Conservation (phyloP, 2,329 filamentous ascomycete species). For the Aspergillus proliferans region DNA sequence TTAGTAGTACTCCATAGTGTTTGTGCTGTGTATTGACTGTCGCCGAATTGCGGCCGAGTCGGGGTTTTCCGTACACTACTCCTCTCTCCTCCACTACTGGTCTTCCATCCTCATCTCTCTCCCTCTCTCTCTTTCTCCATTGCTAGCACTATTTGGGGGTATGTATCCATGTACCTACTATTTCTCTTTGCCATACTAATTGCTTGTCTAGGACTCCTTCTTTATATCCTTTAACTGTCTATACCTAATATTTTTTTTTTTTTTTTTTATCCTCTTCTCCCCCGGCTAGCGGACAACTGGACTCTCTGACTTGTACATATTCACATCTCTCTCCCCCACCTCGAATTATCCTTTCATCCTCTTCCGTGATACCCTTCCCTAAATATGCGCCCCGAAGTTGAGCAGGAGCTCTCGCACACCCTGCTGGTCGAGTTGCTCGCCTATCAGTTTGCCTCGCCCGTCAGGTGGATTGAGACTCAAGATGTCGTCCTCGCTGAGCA, state of each 20-base stretch:
- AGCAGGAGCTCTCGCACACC: conserved; percentile 98
- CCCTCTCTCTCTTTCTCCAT: too few species aligned
- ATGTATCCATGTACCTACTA: too few species aligned
- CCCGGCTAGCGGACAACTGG: neutral
- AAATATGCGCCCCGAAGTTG: conserved; percentile 93
- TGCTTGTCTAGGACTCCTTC: too few species aligned
- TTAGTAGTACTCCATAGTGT: too few species aligned
- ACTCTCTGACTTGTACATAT: neutral
- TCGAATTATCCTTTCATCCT: neutral
- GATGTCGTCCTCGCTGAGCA: conserved; percentile 98
- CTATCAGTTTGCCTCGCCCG: conserved; percentile 97
- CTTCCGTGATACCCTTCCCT: conserved; percentile 6
- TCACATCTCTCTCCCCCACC: neutral
- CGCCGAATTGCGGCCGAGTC: too few species aligned
- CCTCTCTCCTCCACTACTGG: conserved; percentile 10
- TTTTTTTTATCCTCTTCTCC: conserved; percentile 2
- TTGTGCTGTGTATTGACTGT: too few species aligned
- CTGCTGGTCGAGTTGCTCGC: conserved; percentile 96
- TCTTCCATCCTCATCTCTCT: conserved; percentile 2
- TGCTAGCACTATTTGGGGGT: too few species aligned
- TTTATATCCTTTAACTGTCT: too few species aligned
- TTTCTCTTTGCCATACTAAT: too few species aligned
- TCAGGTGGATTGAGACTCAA: conserved; percentile 99
- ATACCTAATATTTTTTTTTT: conserved; percentile 2
- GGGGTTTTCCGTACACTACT: conserved; percentile 7